Evolutionary conservation across 1,284 basidiomycete genomes (phyloP).

Genomic region (Testicularia cyperi): DNA sequence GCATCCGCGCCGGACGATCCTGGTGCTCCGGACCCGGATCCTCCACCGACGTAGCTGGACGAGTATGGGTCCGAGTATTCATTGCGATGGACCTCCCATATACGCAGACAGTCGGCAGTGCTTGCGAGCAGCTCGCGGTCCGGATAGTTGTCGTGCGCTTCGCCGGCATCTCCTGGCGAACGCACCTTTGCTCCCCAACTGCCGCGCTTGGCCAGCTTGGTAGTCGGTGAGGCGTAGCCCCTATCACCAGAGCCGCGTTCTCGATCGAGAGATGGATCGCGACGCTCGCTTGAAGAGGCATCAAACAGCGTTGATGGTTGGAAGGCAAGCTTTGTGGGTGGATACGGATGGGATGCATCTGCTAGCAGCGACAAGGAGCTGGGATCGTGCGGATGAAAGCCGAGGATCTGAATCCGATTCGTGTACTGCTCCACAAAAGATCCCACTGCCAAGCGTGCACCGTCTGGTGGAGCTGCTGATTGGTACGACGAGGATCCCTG

Average conservation of each 20-base stretch:
- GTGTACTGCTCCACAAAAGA: conserved; percentile 57
- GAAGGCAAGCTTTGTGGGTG: conserved; percentile 55
- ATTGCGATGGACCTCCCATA: conserved; percentile 55
- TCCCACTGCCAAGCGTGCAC: conserved; percentile 52
- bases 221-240: conserved; percentile 38
- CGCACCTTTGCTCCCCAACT: conserved; percentile 43
- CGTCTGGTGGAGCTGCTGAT: conserved; percentile 33
- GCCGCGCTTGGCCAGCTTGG: conserved; percentile 40
- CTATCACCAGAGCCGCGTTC: conserved; percentile 24
- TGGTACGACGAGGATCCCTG: conserved; percentile 8
- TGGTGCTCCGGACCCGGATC: too few species aligned
- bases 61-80: conserved; percentile 38
- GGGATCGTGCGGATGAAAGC: conserved; percentile 34
- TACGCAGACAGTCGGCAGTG: conserved; percentile 56
- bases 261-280: conserved; percentile 23
- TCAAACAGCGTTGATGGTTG: conserved; percentile 52
- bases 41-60: conserved; percentile 36
- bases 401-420: conserved; percentile 58
- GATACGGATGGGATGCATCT: conserved; percentile 57
- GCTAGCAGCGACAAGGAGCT: conserved; percentile 45
- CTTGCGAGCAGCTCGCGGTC: conserved; percentile 56
- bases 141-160: conserved; percentile 39
- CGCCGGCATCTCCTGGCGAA: conserved; percentile 9
- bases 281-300: conserved; percentile 24
- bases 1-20: conserved; percentile 6